A percentile compares a stretch with the other conserved stretches of the same genome.
Conservation (phyloP, 306 rosid genomes). For the Hylodesmum podocarpum region DNA sequence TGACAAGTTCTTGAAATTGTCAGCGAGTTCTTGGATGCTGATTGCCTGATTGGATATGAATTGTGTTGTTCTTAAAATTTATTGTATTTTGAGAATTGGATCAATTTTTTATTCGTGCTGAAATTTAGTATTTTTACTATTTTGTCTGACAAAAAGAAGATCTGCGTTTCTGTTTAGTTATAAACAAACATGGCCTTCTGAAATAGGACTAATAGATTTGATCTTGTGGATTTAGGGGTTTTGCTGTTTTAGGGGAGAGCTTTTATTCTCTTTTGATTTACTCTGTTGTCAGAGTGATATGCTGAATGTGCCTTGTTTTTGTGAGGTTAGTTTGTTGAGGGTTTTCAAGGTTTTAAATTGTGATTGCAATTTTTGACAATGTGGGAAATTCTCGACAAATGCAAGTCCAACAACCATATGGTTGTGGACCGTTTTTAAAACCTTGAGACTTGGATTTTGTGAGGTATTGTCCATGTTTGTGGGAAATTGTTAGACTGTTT, state of each 20-base stretch:
- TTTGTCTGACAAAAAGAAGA: background rate
- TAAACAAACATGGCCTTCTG: background rate
- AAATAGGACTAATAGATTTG: background rate
- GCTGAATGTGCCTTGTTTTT: background rate
- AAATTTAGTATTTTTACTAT: background rate
- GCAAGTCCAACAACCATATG: no score
- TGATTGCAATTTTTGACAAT: background rate
- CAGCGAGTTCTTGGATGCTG: background rate
- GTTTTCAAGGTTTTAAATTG: background rate
- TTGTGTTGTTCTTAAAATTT: background rate
- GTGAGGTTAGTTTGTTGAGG: background rate
- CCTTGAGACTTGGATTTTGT: no score
- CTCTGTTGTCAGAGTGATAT: background rate
- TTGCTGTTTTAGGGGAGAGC: background rate
- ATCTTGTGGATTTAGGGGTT: background rate
- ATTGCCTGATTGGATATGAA: background rate
- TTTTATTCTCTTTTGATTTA: background rate
- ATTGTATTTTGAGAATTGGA: background rate
- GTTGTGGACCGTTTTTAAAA: background rate
- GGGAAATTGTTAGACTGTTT: background rate
- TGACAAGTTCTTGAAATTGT: background rate
- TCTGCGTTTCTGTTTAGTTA: background rate
- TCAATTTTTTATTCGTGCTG: background rate
- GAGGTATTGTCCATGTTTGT: no score
- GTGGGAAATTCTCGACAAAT: background rate